phyloP scores from a whole-genome alignment of 169 alveolate species.

The Cytauxzoon felis region DNA sequence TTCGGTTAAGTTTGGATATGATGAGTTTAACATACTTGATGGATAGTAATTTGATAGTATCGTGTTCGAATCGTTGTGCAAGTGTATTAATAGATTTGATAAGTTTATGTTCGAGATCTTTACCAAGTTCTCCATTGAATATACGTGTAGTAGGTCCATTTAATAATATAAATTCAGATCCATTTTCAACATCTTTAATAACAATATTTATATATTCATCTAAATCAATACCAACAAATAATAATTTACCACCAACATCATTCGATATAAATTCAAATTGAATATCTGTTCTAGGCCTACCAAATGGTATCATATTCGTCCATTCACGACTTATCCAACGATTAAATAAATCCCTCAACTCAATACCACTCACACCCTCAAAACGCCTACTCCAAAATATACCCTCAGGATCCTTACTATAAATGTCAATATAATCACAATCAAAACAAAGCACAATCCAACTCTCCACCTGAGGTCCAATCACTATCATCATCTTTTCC shows the following conservation, averaged over 20 bases:
- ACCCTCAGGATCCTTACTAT: constrained; percentile 19
- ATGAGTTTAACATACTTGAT: constrained; percentile 14
- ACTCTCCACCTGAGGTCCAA: too few species aligned
- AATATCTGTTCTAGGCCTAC: constrained; percentile 42
- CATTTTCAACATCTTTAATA: constrained; percentile 10
- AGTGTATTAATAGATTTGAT: constrained; percentile 20
- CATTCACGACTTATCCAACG: constrained; percentile 45
- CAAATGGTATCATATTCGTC: constrained; percentile 25
- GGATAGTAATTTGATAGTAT: constrained; percentile 22
- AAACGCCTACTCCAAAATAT: constrained; percentile 10
- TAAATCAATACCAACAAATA: constrained; percentile 4
- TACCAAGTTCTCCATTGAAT: constrained; percentile 24
- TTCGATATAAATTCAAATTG: constrained; percentile 11
- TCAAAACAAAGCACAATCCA: constrained; percentile 18
- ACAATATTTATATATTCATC: constrained; percentile 43
- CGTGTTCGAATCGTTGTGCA: constrained; percentile 17
- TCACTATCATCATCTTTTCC: too few species aligned
- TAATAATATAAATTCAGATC: constrained; percentile 18
- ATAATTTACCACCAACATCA: constrained; percentile 11
- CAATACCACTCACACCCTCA: not conserved
- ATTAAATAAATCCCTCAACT: constrained; percentile 30
- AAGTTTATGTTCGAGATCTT: not conserved
- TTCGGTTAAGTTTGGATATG: too few species aligned
- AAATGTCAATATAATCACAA: not conserved
- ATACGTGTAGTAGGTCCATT: constrained; percentile 39